phyloP scores from a whole-genome alignment of 495 filamentous ascomycete species.

The Trichodelitschia bisporula region DNA sequence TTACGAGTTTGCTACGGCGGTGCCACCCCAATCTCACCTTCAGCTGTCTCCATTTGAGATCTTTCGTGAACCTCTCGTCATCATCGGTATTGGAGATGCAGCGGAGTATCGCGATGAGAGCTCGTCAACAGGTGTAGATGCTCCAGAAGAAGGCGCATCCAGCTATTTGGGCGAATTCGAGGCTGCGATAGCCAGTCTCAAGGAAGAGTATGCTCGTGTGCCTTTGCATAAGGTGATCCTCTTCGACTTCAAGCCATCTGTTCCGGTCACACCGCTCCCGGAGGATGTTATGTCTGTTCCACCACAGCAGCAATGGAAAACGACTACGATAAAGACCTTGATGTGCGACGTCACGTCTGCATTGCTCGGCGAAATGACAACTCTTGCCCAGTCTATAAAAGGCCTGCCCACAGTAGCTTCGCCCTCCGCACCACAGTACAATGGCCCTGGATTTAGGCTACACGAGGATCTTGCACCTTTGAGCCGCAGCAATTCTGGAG shows the following conservation, averaged over 20 bases:
- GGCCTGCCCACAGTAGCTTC: constrained; percentile 58
- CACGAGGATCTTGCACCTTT: too few relatives aligned
- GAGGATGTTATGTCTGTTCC: constrained; percentile 49
- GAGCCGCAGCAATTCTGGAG: constrained; percentile 29
- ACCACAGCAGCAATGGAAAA: constrained; percentile 38
- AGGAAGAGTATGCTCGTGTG: constrained; percentile 33
- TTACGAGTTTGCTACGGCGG: constrained; percentile 65
- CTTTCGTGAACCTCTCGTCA: constrained; percentile 52
- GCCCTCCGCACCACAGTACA: constrained; percentile 23
- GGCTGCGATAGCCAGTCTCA: constrained; percentile 5
- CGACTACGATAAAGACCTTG: constrained; percentile 83
- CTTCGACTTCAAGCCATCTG: too few relatives aligned
- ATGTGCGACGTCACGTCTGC: constrained; percentile 77
- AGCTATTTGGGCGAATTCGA: too few relatives aligned
- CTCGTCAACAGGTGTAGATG: constrained; percentile 5
- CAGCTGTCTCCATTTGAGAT: constrained; percentile 65
- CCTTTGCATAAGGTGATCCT: constrained; percentile 57
- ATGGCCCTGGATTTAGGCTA: too few relatives aligned
- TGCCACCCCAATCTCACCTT: constrained; percentile 51
- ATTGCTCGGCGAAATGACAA: constrained; percentile 68
- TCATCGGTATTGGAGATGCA: constrained; percentile 52
- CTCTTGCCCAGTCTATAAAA: constrained; percentile 65
- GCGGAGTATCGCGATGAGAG: constrained; percentile 6
- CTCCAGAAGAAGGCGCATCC: too few relatives aligned
- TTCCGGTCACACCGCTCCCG: constrained; percentile 23